A percentile compares a stretch with the other conserved stretches of the same genome.
phyloP scores from a whole-genome alignment of 805 yeast genomes.

The Candida patagonica region DNA sequence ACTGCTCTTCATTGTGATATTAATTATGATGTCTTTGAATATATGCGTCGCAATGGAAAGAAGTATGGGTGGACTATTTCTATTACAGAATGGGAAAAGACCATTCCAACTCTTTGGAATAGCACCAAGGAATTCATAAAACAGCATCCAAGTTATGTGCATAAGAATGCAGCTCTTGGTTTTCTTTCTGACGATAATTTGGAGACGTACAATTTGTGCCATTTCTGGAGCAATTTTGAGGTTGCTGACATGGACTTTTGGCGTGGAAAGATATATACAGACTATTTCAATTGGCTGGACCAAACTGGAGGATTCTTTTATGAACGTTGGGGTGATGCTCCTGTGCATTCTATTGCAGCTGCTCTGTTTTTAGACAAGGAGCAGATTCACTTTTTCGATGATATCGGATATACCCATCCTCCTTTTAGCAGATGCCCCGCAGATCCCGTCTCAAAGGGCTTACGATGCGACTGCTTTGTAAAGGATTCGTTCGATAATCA shows the following conservation, averaged over 20 bases:
- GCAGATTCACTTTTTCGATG: constrained; percentile 61
- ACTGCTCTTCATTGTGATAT: constrained; percentile 53
- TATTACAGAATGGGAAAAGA: constrained; percentile 50
- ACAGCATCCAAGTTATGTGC: constrained; percentile 41
- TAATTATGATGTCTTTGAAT: constrained; percentile 51
- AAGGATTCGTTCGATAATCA: constrained; percentile 28
- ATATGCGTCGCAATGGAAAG: constrained; percentile 45
- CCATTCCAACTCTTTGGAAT: constrained; percentile 59
- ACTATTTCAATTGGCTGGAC: constrained; percentile 57
- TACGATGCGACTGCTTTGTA: constrained; percentile 49
- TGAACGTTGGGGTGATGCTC: constrained; percentile 94
- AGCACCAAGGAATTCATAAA: constrained; percentile 39
- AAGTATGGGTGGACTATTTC: constrained; percentile 61
- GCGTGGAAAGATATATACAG: constrained; percentile 46
- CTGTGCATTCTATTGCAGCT: constrained; percentile 75
- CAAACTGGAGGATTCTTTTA: constrained; percentile 68
- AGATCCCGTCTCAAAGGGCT: constrained; percentile 33
- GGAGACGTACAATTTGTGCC: constrained; percentile 60
- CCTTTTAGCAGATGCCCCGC: constrained; percentile 62
- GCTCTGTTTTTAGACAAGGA: constrained; percentile 46
- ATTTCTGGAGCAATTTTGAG: constrained; percentile 77
- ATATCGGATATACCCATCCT: constrained; percentile 64
- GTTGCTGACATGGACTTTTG: constrained; percentile 64
- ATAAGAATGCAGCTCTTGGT: constrained; percentile 53
- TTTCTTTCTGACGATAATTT: constrained; percentile 54